Evolutionary conservation across 2,329 filamentous ascomycete genomes (phyloP).

Genomic region (Nemania bipapillata): DNA sequence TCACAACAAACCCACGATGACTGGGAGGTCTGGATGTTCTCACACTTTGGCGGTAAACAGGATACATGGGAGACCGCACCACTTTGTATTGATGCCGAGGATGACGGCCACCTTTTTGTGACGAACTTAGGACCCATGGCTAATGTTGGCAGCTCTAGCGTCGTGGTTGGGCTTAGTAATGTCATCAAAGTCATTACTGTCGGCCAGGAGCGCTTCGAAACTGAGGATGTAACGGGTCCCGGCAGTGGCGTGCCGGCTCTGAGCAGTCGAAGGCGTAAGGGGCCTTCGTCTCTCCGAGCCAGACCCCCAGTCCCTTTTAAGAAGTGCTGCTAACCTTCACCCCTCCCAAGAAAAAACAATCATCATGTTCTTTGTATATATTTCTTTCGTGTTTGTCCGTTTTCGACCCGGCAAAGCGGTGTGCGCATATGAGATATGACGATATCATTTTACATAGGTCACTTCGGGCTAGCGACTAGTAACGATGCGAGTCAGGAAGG

Average conservation of each 20-base stretch:
- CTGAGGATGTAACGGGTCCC: constrained; percentile 48
- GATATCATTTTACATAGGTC: constrained; percentile 25
- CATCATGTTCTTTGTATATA: constrained; percentile 36
- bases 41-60: constrained; percentile 56
- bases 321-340: constrained; percentile 34
- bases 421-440: constrained; percentile 35
- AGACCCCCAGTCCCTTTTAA: constrained; percentile 28
- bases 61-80: constrained; percentile 60
- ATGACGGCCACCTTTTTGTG: constrained; percentile 69
- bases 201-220: constrained; percentile 72
- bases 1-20: constrained; percentile 47
- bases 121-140: constrained; percentile 72
- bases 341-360: neutral
- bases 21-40: constrained; percentile 68
- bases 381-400: constrained; percentile 21
- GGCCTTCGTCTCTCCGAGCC: constrained; percentile 43
- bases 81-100: constrained; percentile 56
- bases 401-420: constrained; percentile 15
- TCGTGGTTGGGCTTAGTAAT: constrained; percentile 78
- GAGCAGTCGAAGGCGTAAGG: constrained; percentile 50
- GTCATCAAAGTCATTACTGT: constrained; percentile 76
- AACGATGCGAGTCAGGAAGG: constrained; percentile 17
- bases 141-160: constrained; percentile 69
- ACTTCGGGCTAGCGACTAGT: constrained; percentile 11
- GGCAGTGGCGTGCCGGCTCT: constrained; percentile 54